Evolutionary conservation across 306 rosid species (phyloP).

Genomic region (Prunus salicina): DNA sequence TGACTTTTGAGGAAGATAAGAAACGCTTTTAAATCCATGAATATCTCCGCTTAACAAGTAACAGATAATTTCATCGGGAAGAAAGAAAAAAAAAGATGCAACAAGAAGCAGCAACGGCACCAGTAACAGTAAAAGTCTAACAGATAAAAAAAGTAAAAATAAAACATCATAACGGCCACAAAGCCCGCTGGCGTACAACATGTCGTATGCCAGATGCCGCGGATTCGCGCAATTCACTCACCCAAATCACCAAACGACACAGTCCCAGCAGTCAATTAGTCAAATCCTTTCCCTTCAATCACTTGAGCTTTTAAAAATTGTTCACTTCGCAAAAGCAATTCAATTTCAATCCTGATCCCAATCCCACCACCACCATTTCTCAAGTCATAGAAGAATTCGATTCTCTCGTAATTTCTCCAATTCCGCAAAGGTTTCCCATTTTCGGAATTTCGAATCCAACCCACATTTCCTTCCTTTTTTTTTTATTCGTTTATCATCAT

Average conservation of each 20-base stretch:
- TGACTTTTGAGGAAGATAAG: too few species aligned
- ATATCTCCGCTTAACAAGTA: too few species aligned
- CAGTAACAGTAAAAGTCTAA: neutral
- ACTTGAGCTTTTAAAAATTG: neutral
- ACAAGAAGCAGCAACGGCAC: too few species aligned
- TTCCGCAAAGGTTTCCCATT: neutral
- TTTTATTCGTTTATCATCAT: neutral
- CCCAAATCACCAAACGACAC: neutral
- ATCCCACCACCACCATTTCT: neutral
- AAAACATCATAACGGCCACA: neutral
- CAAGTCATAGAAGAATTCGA: neutral
- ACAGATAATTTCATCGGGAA: too few species aligned
- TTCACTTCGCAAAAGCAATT: neutral
- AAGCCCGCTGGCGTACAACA: neutral
- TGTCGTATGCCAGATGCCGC: neutral
- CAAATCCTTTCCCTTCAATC: neutral
- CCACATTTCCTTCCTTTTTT: neutral
- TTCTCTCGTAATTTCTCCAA: neutral
- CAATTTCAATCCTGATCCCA: neutral
- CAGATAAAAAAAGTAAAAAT: neutral
- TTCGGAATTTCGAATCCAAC: neutral
- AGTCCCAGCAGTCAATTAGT: neutral
- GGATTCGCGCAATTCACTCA: neutral
- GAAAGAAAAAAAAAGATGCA: too few species aligned
- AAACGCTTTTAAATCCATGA: too few species aligned